Evolutionary conservation across 371 early-diverging fungal species (phyloP).

Genomic region (Apophysomyces ossiformis): DNA sequence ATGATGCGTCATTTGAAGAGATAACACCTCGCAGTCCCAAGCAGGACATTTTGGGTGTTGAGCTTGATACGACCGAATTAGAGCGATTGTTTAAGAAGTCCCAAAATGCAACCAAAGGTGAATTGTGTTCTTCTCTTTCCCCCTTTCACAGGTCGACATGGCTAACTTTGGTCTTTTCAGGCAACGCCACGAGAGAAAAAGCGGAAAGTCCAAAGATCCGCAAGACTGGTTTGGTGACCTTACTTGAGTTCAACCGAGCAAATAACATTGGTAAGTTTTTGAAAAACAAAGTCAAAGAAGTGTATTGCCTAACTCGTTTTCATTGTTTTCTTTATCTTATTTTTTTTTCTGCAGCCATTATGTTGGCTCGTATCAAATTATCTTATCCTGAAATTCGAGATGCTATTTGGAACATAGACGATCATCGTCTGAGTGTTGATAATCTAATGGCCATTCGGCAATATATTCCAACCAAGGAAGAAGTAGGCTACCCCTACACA

Average conservation of each 20-base stretch:
- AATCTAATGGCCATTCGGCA: conserved; percentile 63
- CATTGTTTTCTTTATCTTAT: conserved; percentile 30
- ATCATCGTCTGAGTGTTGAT: conserved; percentile 57
- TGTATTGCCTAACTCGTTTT: conserved; percentile 15
- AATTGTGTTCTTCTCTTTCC: neutral
- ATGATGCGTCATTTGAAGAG: conserved; percentile 19
- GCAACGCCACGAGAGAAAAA: neutral
- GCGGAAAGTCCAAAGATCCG: conserved; percentile 16
- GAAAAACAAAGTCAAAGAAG: neutral
- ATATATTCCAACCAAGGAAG: conserved; percentile 68
- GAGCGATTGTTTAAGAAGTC: conserved; percentile 47
- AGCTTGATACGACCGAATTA: conserved; percentile 44
- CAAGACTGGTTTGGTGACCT: conserved; percentile 49
- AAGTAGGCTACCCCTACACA: conserved; percentile 31
- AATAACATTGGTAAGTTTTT: conserved; percentile 58
- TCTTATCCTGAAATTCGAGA: conserved; percentile 69
- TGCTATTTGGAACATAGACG: conserved; percentile 72
- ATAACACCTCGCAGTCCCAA: neutral
- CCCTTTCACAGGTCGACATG: neutral
- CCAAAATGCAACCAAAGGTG: conserved; percentile 8
- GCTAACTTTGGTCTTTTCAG: neutral
- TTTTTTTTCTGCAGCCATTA: conserved; percentile 57
- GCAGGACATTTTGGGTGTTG: conserved; percentile 5
- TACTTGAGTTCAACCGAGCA: conserved; percentile 64
- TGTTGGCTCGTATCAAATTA: conserved; percentile 72